A percentile compares a stretch with the other conserved stretches of the same genome.
phyloP scores from a whole-genome alignment of 805 yeast species.

The Jamesozyma piceae region DNA sequence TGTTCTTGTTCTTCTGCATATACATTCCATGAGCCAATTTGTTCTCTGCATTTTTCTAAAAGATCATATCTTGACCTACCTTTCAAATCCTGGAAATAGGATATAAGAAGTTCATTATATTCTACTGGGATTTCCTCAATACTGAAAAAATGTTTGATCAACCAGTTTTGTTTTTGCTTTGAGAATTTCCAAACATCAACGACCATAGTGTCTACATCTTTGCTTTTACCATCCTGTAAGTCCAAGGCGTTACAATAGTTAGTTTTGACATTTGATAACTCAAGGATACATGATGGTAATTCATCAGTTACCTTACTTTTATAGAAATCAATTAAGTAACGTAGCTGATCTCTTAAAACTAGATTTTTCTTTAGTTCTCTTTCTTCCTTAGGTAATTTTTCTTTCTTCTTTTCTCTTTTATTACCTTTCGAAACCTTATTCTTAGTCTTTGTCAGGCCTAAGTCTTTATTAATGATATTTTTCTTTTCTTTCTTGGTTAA shows the following conservation, averaged over 20 bases:
- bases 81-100: slow-evolving; percentile 24
- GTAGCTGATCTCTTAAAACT: slow-evolving; percentile 29
- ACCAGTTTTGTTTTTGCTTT: slow-evolving; percentile 31
- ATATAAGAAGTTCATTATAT: slow-evolving; percentile 21
- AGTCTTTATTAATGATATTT: slow-evolving; percentile 16
- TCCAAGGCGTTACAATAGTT: slow-evolving; percentile 11
- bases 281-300: slow-evolving; percentile 17
- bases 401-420: slow-evolving; percentile 17
- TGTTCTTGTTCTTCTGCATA: slow-evolving; percentile 17
- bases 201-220: slow-evolving; percentile 11
- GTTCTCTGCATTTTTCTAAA: slow-evolving; percentile 13
- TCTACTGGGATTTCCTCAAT: slow-evolving; percentile 21
- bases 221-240: slow-evolving; percentile 3
- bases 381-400: slow-evolving; percentile 24
- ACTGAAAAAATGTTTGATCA: slow-evolving; percentile 26
- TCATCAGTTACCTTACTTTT: slow-evolving; percentile 16
- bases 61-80: slow-evolving; percentile 20
- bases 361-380: slow-evolving; percentile 15
- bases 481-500: slow-evolving; percentile 26
- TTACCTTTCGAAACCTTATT: slow-evolving; percentile 13
- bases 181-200: slow-evolving; percentile 31
- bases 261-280: slow-evolving; percentile 17
- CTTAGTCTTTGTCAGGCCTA: slow-evolving; percentile 3
- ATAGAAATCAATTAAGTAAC: slow-evolving; percentile 29
- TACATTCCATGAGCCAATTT: slow-evolving; percentile 21